A percentile compares a stretch with the other conserved stretches of the same genome.
Conservation (phyloP, 2,329 filamentous ascomycete species). For the Xylariaceae sp. region DNA sequence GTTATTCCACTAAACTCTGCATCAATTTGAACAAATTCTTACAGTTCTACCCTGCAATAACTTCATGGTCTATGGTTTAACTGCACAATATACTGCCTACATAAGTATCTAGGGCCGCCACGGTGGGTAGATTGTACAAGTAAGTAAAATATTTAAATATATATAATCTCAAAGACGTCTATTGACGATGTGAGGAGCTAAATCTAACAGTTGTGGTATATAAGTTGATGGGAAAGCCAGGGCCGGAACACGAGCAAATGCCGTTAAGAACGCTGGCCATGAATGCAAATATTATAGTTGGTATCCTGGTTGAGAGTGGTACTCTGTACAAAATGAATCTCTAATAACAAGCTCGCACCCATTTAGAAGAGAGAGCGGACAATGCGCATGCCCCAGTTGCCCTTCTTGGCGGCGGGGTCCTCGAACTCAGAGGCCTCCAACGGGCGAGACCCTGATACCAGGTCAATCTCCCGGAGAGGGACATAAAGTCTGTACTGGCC, state of each 20-base stretch:
- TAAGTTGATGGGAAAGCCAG: not conserved
- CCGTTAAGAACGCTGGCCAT: constrained; percentile 1
- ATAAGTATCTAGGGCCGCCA: no score
- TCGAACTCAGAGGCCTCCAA: constrained; percentile 44
- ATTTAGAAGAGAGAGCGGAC: constrained; percentile 14
- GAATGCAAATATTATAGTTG: constrained; percentile 2
- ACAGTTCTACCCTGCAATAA: no score
- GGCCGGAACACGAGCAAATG: constrained; percentile 1
- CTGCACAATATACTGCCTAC: no score
- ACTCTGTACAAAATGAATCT: constrained; percentile 3
- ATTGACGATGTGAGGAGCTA: not conserved
- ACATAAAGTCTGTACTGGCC: constrained; percentile 53
- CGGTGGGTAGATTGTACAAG: no score
- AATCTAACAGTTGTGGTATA: not conserved
- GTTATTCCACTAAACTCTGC: no score
- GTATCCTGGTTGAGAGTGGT: not conserved
- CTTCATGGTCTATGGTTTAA: no score
- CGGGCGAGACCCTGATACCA: constrained; percentile 52
- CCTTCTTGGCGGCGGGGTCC: constrained; percentile 20
- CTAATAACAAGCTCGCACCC: not conserved
- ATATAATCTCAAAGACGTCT: no score
- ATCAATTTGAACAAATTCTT: no score
- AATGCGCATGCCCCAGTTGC: constrained; percentile 11
- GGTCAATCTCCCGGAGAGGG: constrained; percentile 53
- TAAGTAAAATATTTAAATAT: no score